Conservation (phyloP, 108 stramenopile genomes). For the Skeletonema costatum region DNA sequence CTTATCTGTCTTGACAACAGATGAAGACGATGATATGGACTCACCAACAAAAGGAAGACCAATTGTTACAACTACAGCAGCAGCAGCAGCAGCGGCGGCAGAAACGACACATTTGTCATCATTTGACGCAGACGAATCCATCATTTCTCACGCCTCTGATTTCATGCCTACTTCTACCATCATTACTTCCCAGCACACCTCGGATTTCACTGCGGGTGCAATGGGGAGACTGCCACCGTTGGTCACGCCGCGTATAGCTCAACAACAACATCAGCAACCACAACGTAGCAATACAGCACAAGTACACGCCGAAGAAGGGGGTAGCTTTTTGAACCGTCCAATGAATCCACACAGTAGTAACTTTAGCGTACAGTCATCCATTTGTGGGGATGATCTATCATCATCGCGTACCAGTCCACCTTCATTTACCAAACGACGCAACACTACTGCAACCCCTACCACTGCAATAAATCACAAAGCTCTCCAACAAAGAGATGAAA, state of each 20-base stretch:
- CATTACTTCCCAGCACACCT: not conserved
- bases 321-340: not conserved
- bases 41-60: not conserved
- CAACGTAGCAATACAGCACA: not conserved
- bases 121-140: not conserved
- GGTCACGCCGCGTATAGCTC: not conserved
- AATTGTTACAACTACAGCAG: not conserved
- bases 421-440: not conserved
- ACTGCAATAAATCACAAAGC: not conserved
- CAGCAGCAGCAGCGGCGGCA: not conserved
- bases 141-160: not conserved
- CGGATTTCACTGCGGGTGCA: not conserved
- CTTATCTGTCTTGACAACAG: not conserved
- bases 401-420: not conserved
- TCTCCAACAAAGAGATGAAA: not conserved
- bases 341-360: slow-evolving; percentile 1
- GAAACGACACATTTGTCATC: not conserved
- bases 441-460: not conserved
- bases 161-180: not conserved
- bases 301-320: not conserved
- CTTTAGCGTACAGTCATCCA: not conserved
- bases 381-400: not conserved
- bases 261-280: not conserved
- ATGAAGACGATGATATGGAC: not conserved
- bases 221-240: not conserved